These are phyloP conservation scores for Fraxinus albicans DNA, from an alignment of 305 asterid species.

Conservation along the genomic window DNA sequence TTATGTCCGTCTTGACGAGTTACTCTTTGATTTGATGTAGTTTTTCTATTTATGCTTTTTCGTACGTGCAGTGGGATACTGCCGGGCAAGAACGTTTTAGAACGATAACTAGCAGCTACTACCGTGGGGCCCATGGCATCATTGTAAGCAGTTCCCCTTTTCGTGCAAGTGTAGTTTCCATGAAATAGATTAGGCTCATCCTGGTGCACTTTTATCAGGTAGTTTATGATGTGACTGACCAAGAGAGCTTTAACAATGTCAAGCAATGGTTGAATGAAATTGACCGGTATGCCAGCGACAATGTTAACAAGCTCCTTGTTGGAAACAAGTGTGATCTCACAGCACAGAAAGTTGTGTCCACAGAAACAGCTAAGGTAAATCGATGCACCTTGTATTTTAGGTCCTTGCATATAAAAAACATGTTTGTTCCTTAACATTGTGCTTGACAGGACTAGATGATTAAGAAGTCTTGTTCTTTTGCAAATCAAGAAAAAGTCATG, in stretches of 20 bases:
- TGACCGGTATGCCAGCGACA: conserved; percentile 89
- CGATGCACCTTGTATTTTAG: background rate
- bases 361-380: conserved; percentile 78
- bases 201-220: conserved; percentile 43
- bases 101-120: conserved; percentile 94
- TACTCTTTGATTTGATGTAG: background rate
- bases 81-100: conserved; percentile 97
- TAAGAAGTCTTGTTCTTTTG: background rate
- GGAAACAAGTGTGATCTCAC: conserved; percentile 89
- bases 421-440: background rate
- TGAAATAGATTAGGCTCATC: conserved; percentile 16
- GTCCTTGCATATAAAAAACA: background rate
- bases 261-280: conserved; percentile 91
- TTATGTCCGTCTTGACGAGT: background rate
- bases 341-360: conserved; percentile 72
- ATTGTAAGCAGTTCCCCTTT: conserved; percentile 47
- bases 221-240: conserved; percentile 89
- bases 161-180: background rate
- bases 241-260: conserved; percentile 86
- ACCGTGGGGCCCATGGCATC: conserved; percentile 95
- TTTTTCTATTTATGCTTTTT: background rate
- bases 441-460: background rate
- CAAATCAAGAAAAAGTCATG: background rate
- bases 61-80: conserved; percentile 75
- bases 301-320: conserved; percentile 84